Conservation (phyloP, 345 rosid genomes). For the Crucihimalaya himalaica region DNA sequence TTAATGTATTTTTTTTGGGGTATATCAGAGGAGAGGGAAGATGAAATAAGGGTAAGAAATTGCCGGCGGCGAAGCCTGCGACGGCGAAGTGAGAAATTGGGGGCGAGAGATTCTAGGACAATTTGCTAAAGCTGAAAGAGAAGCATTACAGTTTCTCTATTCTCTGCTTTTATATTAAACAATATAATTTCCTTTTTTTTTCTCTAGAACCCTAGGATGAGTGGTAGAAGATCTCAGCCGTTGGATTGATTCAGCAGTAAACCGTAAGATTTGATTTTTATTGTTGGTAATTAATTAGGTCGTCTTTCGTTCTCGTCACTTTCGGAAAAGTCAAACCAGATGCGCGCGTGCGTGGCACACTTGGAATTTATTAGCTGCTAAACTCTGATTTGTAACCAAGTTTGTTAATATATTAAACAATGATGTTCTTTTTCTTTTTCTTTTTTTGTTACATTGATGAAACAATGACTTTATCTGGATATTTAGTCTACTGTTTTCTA, state of each 20-base stretch:
- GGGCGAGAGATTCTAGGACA: constrained; percentile 22
- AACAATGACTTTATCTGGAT: no score
- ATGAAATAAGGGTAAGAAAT: constrained; percentile 33
- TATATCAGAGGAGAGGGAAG: constrained; percentile 58
- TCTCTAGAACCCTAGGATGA: constrained; percentile 16
- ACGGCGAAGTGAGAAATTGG: constrained; percentile 49
- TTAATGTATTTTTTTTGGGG: background rate
- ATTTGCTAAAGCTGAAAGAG: constrained; percentile 14
- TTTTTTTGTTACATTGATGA: no score
- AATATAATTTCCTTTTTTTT: background rate
- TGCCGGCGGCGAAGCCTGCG: constrained; percentile 56
- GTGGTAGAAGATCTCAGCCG: constrained; percentile 28
- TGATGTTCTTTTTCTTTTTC: background rate
- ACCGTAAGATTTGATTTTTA: constrained; percentile 4
- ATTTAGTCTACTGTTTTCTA: no score
- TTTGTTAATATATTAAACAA: background rate
- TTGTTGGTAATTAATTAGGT: no score
- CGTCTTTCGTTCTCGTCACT: constrained; percentile 7
- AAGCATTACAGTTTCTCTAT: background rate
- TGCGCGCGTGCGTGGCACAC: background rate
- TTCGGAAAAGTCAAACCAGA: constrained; percentile 18
- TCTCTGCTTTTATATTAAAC: constrained; percentile 22
- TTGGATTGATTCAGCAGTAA: constrained; percentile 22
- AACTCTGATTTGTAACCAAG: background rate
- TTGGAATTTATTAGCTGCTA: background rate